Percentiles rank a stretch among this genome's conserved stretches.
These are phyloP conservation scores for Hypomontagnella monticulosa DNA, from an alignment of 495 filamentous ascomycete genomes.

Conservation along the genomic window DNA sequence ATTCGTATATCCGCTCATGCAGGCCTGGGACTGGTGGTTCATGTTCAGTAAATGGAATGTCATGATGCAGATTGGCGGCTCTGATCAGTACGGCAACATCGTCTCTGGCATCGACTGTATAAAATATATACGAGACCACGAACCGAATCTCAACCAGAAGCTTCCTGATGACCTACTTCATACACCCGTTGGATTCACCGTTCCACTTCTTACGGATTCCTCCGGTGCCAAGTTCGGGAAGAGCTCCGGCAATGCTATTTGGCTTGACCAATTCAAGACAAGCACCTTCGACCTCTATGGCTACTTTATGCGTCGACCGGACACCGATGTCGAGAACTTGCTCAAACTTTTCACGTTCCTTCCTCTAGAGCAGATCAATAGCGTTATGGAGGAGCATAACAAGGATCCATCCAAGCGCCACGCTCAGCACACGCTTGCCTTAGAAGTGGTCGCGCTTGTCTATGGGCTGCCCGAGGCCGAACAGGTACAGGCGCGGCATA, in stretches of 20 bases:
- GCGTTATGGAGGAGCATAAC: slow-evolving; percentile 72
- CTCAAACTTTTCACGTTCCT: slow-evolving; percentile 94
- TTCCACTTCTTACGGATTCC: slow-evolving; percentile 85
- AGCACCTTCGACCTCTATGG: slow-evolving; percentile 84
- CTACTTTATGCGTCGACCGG: slow-evolving; percentile 86
- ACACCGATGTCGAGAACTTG: slow-evolving; percentile 79
- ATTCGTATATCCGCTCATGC: slow-evolving; percentile 91
- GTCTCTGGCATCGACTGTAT: slow-evolving; percentile 87
- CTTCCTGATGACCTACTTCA: slow-evolving; percentile 41
- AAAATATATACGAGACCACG: slow-evolving; percentile 70
- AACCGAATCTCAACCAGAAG: slow-evolving; percentile 49
- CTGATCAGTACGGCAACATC: slow-evolving; percentile 98
- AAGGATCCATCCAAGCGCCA: slow-evolving; percentile 71
- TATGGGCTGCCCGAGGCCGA: slow-evolving; percentile 72
- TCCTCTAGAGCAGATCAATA: slow-evolving; percentile 69
- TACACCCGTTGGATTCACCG: slow-evolving; percentile 82
- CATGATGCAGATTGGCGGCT: slow-evolving; percentile 89
- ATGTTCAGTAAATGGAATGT: slow-evolving; percentile 70
- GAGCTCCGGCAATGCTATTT: slow-evolving; percentile 91
- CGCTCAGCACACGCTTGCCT: slow-evolving; percentile 84
- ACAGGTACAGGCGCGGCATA: slow-evolving; percentile 66
- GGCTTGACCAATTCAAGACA: slow-evolving; percentile 86
- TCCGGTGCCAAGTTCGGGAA: slow-evolving; percentile 94
- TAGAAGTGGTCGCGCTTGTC: slow-evolving; percentile 79
- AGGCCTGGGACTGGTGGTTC: slow-evolving; percentile 97